Evolutionary conservation across 2,329 filamentous ascomycete species (phyloP).

Genomic region (Penicillium sclerotigenum): DNA sequence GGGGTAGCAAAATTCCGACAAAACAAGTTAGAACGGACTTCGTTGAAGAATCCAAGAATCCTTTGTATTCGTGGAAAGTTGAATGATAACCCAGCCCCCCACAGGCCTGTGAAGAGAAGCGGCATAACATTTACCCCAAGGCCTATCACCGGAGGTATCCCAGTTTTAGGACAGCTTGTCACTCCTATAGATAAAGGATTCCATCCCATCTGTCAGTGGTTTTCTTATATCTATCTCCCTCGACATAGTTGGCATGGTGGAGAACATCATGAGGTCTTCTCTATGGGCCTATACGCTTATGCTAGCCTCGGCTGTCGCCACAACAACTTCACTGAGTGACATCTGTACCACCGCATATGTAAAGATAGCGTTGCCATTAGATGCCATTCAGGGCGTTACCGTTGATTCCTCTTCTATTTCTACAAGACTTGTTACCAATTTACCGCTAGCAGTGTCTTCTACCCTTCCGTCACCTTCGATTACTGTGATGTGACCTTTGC

Average conservation of each 20-base stretch:
- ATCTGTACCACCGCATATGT: not conserved
- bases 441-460: not conserved
- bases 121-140: not conserved
- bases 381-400: not conserved
- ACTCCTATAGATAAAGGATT: not conserved
- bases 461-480: not conserved
- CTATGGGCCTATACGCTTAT: not conserved
- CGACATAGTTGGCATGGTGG: not conserved
- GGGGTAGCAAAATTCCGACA: not conserved
- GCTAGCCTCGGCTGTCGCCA: not conserved
- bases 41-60: not conserved
- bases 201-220: not conserved
- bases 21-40: not conserved
- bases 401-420: not conserved
- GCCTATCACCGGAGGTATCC: not conserved
- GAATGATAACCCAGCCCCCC: not conserved
- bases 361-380: not conserved
- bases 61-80: not conserved
- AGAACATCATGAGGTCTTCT: not conserved
- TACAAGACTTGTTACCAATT: not conserved
- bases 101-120: not conserved
- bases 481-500: slow-evolving; percentile 49
- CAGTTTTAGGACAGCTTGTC: not conserved
- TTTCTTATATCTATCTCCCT: not conserved
- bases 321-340: not conserved